phyloP scores from a whole-genome alignment of 1,284 basidiomycete genomes.

The Inonotus obliquus region DNA sequence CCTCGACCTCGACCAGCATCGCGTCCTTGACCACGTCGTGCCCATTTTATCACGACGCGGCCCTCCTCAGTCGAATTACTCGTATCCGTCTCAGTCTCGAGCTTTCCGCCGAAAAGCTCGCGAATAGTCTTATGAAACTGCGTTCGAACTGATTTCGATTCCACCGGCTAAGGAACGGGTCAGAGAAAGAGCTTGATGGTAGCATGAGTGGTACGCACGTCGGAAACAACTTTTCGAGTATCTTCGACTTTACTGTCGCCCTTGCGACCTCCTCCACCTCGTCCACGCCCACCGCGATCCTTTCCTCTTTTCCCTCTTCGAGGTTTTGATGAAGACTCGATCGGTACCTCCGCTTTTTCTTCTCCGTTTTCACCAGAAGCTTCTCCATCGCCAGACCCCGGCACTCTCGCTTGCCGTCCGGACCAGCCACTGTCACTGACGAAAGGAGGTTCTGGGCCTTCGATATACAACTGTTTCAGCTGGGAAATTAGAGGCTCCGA shows the following conservation, averaged over 20 bases:
- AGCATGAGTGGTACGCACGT: conserved; percentile 46
- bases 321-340: conserved; percentile 20
- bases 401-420: conserved; percentile 37
- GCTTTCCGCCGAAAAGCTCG: conserved; percentile 74
- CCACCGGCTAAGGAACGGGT: conserved; percentile 58
- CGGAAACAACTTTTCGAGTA: conserved; percentile 69
- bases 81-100: conserved; percentile 78
- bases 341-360: conserved; percentile 22
- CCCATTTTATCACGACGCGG: conserved; percentile 73
- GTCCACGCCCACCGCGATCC: conserved; percentile 39
- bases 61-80: conserved; percentile 57
- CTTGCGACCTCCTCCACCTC: conserved; percentile 42
- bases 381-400: conserved; percentile 20
- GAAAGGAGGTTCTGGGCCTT: conserved; percentile 69
- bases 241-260: conserved; percentile 48
- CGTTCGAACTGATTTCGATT: conserved; percentile 77
- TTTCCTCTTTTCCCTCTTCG: conserved; percentile 37
- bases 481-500: conserved; percentile 55
- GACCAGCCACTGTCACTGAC: conserved; percentile 67
- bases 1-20: conserved; percentile 41
- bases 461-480: conserved; percentile 68
- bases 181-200: conserved; percentile 9
- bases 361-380: conserved; percentile 25
- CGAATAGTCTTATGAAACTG: conserved; percentile 80
- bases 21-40: conserved; percentile 41